Conservation (phyloP, 441 rosid genomes). For the Pelargonium hybrid region DNA sequence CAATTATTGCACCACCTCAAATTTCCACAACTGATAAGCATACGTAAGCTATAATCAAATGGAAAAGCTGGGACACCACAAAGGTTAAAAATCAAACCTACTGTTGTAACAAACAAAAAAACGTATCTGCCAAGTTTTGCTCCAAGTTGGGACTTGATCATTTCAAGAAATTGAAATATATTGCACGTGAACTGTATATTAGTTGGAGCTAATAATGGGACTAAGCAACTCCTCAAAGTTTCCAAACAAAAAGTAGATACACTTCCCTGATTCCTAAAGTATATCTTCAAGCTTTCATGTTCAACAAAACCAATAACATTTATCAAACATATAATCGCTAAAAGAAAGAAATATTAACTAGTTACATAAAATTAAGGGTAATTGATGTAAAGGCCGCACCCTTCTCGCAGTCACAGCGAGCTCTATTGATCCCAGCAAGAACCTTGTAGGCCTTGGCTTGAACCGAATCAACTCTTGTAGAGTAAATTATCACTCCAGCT, state of each 20-base stretch:
- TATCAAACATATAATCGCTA: not conserved
- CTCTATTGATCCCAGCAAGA: conserved; percentile 80
- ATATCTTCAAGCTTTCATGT: not conserved
- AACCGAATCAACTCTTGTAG: conserved; percentile 75
- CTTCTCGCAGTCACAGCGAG: conserved; percentile 49
- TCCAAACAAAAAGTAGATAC: not conserved
- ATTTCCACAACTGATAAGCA: not conserved
- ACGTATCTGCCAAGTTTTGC: not conserved
- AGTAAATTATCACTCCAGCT: conserved; percentile 92
- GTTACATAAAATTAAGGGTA: not conserved
- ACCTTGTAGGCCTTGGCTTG: conserved; percentile 92
- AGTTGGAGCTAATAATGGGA: not conserved
- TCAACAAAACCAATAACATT: not conserved
- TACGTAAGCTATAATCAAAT: not conserved
- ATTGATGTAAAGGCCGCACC: conserved; percentile 25
- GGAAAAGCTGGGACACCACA: not conserved
- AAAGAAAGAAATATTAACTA: not conserved
- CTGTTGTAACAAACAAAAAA: not conserved
- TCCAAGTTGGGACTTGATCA: not conserved
- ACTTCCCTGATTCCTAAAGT: no score
- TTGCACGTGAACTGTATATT: not conserved
- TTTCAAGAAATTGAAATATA: not conserved
- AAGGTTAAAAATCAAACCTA: not conserved
- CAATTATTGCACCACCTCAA: not conserved
- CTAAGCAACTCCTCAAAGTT: not conserved